Evolutionary conservation across 2,329 filamentous ascomycete species (phyloP), one percentile per base, ranked within the genome.

Genomic region (Fusarium denticulatum): DNA sequence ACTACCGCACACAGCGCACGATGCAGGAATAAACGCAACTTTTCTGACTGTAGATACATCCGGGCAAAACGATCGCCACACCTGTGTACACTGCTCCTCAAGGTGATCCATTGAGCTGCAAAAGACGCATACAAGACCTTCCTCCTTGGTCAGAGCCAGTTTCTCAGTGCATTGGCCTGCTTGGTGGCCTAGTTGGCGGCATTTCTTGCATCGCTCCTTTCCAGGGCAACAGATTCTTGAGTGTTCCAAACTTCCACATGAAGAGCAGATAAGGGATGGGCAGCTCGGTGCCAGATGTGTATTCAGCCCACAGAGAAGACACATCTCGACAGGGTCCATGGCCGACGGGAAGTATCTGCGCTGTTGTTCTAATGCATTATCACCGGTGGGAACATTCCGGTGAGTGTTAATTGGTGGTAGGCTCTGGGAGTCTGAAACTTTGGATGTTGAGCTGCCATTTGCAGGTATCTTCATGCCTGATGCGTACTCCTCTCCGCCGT

Each of bases 101-200:
- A 86, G 74, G 75, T 94, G 92, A 14, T 86, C 83, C 7, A 77
- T 72, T 12, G 86, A 86, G 43, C 82, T 82, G 80, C 92, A 94
- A 39, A 90, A 83, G 16, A 88, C 88, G 78, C 92, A 94, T 6
- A 86, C 85, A 52, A 87, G 82, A 28, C 85, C 85, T 62, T 91
- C 89, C 22, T 85, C 85, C 69, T 86, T 86, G 22, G 86, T 82
- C 57, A 87, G 73, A 6, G 81, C 79, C 46, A 93, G 84, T 68
- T 89, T 89, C 70, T 92, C 89, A 5, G 80, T 76, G 77, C 92
- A 94, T 13, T 81, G 74, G 2, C 80, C 74, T 24, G 82, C 80
- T 57, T 77, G 74, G 76, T 94, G 92, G 15, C 92, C 92, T 47
- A 88, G 83, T 79, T 91, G 88, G 53, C 85, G 86, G 80, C 92